A percentile compares a stretch with the other conserved stretches of the same genome.
Conservation (phyloP, 495 filamentous ascomycete genomes). For the Xylaria acuta region DNA sequence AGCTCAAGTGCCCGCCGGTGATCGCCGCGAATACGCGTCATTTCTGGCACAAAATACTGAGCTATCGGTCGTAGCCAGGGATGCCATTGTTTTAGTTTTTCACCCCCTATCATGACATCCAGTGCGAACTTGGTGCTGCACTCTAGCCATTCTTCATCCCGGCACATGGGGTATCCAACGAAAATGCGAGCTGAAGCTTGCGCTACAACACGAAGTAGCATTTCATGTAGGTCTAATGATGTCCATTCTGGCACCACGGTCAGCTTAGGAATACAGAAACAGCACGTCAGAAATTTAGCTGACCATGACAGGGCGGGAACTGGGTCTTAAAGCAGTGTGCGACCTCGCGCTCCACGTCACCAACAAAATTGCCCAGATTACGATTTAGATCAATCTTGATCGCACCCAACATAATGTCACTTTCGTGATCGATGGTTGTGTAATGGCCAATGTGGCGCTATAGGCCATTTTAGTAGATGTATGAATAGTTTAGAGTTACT, state of each 20-base stretch:
- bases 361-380: slow-evolving; percentile 47
- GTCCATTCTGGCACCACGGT: slow-evolving; percentile 43
- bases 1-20: slow-evolving; percentile 36
- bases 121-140: slow-evolving; percentile 60
- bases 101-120: slow-evolving; percentile 44
- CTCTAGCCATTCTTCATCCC: slow-evolving; percentile 61
- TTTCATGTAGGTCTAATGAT: slow-evolving; percentile 40
- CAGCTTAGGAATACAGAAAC: slow-evolving; percentile 21
- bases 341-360: slow-evolving; percentile 48
- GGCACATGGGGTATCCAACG: slow-evolving; percentile 56
- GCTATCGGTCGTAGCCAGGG: slow-evolving; percentile 38
- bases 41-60: slow-evolving; percentile 41
- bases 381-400: slow-evolving; percentile 54
- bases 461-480: slow-evolving; percentile 39
- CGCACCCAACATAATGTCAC: slow-evolving; percentile 45
- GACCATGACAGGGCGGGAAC: slow-evolving; percentile 49
- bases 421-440: slow-evolving; percentile 41
- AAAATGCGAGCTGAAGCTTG: slow-evolving; percentile 60
- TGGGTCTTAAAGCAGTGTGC: slow-evolving; percentile 46
- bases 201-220: slow-evolving; percentile 53
- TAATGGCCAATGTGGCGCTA: slow-evolving; percentile 53
- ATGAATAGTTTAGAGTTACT: slow-evolving; percentile 24
- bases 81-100: slow-evolving; percentile 42
- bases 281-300: neutral
- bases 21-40: slow-evolving; percentile 37